Evolutionary conservation across 352 stramenopile genomes (phyloP).

Genomic region (Phytopythium sindhum): DNA sequence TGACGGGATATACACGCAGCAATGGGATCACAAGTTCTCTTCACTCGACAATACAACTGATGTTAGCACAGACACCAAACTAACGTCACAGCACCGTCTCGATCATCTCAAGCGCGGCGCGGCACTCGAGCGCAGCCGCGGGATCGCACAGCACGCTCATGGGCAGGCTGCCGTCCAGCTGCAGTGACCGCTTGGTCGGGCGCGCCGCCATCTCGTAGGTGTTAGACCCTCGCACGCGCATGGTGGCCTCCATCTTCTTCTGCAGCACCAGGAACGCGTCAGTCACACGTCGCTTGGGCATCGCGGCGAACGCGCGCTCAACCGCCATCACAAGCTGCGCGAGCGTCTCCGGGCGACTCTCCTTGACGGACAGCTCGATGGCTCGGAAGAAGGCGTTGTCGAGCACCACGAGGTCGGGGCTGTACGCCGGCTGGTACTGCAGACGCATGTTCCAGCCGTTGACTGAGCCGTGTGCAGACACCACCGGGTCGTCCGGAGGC

Average conservation of each 20-base stretch:
- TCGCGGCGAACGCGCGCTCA: conserved; percentile 19
- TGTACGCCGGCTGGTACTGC: conserved; percentile 39
- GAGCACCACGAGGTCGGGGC: conserved; percentile 32
- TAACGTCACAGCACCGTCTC: conserved; percentile 1
- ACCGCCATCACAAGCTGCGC: conserved; percentile 22
- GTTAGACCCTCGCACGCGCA: conserved; percentile 32
- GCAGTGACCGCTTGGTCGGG: conserved; percentile 28
- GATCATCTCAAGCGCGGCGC: conserved; percentile 13
- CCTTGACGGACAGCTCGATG: conserved; percentile 19
- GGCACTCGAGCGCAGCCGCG: conserved; percentile 21
- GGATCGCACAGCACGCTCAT: conserved; percentile 32
- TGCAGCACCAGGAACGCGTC: conserved; percentile 26
- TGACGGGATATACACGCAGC: not conserved
- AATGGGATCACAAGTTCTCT: not conserved
- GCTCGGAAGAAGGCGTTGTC: conserved; percentile 27
- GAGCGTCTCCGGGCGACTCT: conserved; percentile 11
- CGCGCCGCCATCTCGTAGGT: conserved; percentile 23
- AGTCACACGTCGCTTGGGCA: conserved; percentile 20
- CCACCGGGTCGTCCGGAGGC: conserved; percentile 24
- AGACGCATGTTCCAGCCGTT: conserved; percentile 34
- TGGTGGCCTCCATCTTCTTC: conserved; percentile 38
- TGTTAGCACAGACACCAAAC: not conserved
- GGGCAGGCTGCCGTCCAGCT: conserved; percentile 30
- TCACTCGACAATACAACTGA: not conserved
- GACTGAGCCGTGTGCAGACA: conserved; percentile 21